These are phyloP conservation scores for Aureobasidium sp. DNA, from an alignment of 2,329 filamentous ascomycete species.

Conservation along the genomic window DNA sequence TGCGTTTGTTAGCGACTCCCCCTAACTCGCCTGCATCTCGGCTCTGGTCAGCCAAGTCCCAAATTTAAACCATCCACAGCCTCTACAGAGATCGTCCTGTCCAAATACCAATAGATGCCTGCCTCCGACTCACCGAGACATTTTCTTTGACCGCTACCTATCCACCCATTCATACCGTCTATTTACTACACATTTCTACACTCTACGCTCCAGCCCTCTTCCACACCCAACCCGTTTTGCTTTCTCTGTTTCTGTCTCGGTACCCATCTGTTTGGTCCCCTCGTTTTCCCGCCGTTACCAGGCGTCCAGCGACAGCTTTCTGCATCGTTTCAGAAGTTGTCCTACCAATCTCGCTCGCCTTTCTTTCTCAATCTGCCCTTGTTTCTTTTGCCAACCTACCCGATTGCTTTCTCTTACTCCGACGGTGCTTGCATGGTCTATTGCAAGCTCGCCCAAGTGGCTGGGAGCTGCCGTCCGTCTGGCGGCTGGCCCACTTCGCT, in stretches of 20 bases:
- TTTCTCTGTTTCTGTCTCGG: constrained; percentile 6
- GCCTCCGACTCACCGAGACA: background rate
- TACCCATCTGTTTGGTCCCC: background rate
- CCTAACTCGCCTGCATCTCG: constrained; percentile 7
- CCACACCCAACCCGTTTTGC: background rate
- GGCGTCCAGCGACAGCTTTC: constrained; percentile 11
- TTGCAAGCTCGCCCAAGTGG: constrained; percentile 6
- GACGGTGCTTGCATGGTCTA: constrained; percentile 3
- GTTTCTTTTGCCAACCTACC: background rate
- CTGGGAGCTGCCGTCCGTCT: constrained; percentile 11
- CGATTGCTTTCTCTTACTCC: constrained; percentile 5
- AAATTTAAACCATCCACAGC: constrained; percentile 8
- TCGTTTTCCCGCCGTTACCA: constrained; percentile 5
- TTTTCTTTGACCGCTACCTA: background rate
- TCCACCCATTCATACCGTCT: background rate
- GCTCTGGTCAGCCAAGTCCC: constrained; percentile 1
- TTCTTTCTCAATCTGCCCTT: background rate
- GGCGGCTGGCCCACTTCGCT: constrained; percentile 8
- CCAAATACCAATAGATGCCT: background rate
- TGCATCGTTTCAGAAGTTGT: constrained; percentile 11
- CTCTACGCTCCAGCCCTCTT: background rate
- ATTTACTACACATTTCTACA: background rate
- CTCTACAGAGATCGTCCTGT: background rate
- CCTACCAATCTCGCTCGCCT: constrained; percentile 9
- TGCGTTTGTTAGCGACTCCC: background rate